These are phyloP conservation scores for Malus sylvestris DNA, from an alignment of 306 rosid genomes.

Conservation along the genomic window DNA sequence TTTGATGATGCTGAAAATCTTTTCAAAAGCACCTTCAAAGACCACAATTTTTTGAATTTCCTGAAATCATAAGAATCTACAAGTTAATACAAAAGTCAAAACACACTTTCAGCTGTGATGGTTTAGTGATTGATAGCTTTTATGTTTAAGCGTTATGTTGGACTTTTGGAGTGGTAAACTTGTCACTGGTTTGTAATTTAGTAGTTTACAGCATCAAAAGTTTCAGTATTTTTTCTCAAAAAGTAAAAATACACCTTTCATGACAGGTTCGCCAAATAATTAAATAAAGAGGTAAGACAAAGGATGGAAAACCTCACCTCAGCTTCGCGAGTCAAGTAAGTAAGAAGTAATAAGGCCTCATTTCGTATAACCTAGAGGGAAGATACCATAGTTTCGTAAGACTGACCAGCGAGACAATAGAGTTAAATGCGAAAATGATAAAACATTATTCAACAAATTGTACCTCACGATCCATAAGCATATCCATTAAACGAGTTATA, in stretches of 20 bases:
- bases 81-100: constrained; percentile 4
- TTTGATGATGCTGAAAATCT: constrained; percentile 78
- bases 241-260: background rate
- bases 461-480: constrained; percentile 99
- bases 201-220: background rate
- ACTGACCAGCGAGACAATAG: background rate
- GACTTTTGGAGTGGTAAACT: background rate
- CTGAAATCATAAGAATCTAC: constrained; percentile 40
- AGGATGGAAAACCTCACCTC: constrained; percentile 50
- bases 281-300: background rate
- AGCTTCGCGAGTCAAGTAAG: constrained; percentile 88
- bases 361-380: constrained; percentile 75
- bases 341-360: constrained; percentile 86
- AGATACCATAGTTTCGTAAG: background rate
- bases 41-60: constrained; percentile 97
- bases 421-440: background rate
- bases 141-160: background rate
- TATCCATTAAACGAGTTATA: constrained; percentile 90
- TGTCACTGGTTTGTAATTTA: background rate
- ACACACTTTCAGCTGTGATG: background rate
- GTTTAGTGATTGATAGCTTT: background rate
- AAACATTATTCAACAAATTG: constrained; percentile 3
- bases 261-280: background rate
- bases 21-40: constrained; percentile 95
- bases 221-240: background rate